Percentiles rank a stretch among this genome's conserved stretches.
Conservation (phyloP, 2,329 filamentous ascomycete genomes). For the Phyllosticta paracitricarpa region DNA sequence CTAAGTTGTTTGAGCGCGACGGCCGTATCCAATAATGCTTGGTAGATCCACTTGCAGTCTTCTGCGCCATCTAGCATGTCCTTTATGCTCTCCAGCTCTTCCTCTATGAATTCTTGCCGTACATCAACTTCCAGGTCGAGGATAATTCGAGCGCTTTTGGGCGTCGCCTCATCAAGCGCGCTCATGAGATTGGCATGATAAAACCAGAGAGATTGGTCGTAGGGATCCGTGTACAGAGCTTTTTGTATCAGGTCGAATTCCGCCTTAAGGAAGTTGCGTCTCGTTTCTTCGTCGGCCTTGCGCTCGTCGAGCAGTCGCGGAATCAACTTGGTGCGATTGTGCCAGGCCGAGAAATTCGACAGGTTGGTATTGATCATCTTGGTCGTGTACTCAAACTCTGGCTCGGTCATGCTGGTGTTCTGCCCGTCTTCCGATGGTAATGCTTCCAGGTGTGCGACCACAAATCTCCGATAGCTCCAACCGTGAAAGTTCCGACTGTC, state of each 20-base stretch:
- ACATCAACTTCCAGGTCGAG: conserved; percentile 52
- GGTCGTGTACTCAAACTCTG: conserved; percentile 82
- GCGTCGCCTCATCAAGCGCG: conserved; percentile 44
- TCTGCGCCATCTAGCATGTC: conserved; percentile 56
- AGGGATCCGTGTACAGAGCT: conserved; percentile 78
- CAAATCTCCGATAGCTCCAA: conserved; percentile 79
- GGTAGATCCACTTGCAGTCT: conserved; percentile 82
- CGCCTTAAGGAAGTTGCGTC: conserved; percentile 61
- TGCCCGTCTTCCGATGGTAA: conserved; percentile 16
- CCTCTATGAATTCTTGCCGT: conserved; percentile 52
- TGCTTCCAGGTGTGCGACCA: conserved; percentile 67
- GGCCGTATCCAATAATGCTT: conserved; percentile 70
- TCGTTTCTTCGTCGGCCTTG: conserved; percentile 49
- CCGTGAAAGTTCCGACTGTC: conserved; percentile 94
- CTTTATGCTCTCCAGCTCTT: conserved; percentile 67
- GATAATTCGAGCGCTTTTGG: conserved; percentile 49
- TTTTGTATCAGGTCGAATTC: conserved; percentile 69
- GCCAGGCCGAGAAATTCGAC: conserved; percentile 97
- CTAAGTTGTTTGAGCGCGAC: conserved; percentile 19
- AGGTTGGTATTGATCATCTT: conserved; percentile 77
- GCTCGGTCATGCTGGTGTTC: conserved; percentile 55
- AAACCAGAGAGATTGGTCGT: conserved; percentile 95
- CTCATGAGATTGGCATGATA: conserved; percentile 85
- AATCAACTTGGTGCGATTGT: conserved; percentile 78
- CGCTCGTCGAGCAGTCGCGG: conserved; percentile 64